A percentile compares a stretch with the other conserved stretches of the same genome.
Conservation (phyloP, 441 rosid species). For the Adansonia madagascariensis region DNA sequence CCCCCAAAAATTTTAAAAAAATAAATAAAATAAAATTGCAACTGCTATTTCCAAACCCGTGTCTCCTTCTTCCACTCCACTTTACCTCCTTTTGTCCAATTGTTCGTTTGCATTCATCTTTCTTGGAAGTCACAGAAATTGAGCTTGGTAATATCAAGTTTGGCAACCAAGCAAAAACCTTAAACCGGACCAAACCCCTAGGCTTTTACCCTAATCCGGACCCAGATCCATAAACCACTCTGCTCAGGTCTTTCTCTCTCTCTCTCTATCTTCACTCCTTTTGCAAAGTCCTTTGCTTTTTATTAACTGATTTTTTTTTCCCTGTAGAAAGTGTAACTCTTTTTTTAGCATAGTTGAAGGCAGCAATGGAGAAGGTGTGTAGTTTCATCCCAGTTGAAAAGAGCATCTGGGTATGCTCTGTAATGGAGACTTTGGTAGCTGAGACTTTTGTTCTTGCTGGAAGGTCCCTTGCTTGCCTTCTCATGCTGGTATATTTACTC, state of each 20-base stretch:
- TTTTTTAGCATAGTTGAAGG: slow-evolving; percentile 20
- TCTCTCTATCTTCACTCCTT: not conserved
- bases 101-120: not conserved
- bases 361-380: slow-evolving; percentile 46
- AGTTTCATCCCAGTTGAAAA: slow-evolving; percentile 37
- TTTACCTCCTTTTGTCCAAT: not conserved
- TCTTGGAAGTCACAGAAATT: slow-evolving; percentile 18
- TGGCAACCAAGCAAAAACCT: slow-evolving; percentile 33
- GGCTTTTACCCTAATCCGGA: slow-evolving; percentile 49
- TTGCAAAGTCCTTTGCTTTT: not conserved
- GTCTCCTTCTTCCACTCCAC: not conserved
- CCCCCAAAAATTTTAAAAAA: not conserved
- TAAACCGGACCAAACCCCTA: slow-evolving; percentile 41
- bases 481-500: slow-evolving; percentile 47
- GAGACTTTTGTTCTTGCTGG: slow-evolving; percentile 46
- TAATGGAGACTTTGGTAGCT: slow-evolving; percentile 38
- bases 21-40: not conserved
- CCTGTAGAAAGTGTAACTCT: slow-evolving; percentile 22
- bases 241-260: slow-evolving; percentile 27
- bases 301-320: slow-evolving; percentile 9
- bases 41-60: not conserved
- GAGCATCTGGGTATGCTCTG: slow-evolving; percentile 39
- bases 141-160: slow-evolving; percentile 25
- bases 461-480: slow-evolving; percentile 53
- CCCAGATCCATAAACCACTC: slow-evolving; percentile 40